Conservation (phyloP, 305 asterid species). For the Withania somnifera region DNA sequence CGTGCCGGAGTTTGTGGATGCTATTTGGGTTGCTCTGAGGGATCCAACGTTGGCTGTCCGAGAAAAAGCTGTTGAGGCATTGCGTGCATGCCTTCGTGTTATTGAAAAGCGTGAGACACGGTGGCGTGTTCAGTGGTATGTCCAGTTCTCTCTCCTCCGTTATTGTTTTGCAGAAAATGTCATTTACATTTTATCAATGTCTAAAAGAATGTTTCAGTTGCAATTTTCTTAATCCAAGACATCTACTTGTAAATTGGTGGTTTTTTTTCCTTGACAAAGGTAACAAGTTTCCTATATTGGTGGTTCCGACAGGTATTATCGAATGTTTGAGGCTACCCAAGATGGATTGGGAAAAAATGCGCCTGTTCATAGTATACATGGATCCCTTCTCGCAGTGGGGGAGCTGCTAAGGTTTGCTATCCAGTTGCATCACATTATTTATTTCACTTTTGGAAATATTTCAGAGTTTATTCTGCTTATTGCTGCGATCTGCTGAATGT, state of each 20-base stretch:
- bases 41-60: slow-evolving; percentile 84
- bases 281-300: too few relatives aligned
- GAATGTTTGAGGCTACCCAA: slow-evolving; percentile 99
- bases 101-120: slow-evolving; percentile 98
- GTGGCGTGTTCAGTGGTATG: slow-evolving; percentile 99
- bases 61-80: slow-evolving; percentile 91
- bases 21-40: slow-evolving; percentile 96
- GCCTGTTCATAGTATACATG: slow-evolving; percentile 95
- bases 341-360: slow-evolving; percentile 92
- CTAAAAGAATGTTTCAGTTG: neutral
- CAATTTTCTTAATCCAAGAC: neutral
- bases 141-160: neutral
- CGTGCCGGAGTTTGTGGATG: slow-evolving; percentile 93
- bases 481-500: neutral
- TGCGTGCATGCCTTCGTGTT: slow-evolving; percentile 94
- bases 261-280: too few relatives aligned
- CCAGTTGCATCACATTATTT: slow-evolving; percentile 12
- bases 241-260: slow-evolving; percentile 9
- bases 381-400: slow-evolving; percentile 97
- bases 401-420: slow-evolving; percentile 83
- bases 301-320: slow-evolving; percentile 66
- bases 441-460: neutral
- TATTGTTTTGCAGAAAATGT: neutral
- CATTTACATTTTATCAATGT: neutral
- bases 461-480: neutral